phyloP scores from a whole-genome alignment of 2,329 filamentous ascomycete genomes.

The Xylariaceae sp. region DNA sequence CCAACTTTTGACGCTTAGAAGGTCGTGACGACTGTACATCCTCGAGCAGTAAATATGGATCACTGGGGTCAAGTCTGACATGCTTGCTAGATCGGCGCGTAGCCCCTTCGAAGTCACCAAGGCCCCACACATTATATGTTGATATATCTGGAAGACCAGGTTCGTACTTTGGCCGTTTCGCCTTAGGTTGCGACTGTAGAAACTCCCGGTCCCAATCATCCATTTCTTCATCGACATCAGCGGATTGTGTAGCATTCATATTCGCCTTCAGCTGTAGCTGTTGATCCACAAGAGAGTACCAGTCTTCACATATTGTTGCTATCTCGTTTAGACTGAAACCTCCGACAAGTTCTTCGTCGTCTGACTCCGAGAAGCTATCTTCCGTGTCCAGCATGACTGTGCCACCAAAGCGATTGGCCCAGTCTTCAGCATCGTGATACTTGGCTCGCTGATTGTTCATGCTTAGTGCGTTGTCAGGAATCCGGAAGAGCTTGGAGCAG shows the following conservation, averaged over 20 bases:
- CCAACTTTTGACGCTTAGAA: conserved; percentile 62
- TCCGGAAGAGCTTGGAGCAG: conserved; percentile 83
- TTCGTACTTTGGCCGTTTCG: conserved; percentile 65
- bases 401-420: conserved; percentile 54
- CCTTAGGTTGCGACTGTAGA: conserved; percentile 63
- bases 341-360: conserved; percentile 63
- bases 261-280: conserved; percentile 12
- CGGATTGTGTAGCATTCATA: conserved; percentile 35
- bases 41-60: conserved; percentile 85
- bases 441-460: conserved; percentile 56
- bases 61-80: conserved; percentile 84
- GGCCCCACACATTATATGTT: conserved; percentile 68
- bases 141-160: conserved; percentile 64
- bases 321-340: conserved; percentile 82
- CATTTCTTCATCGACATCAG: conserved; percentile 56
- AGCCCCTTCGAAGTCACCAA: conserved; percentile 80
- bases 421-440: conserved; percentile 57
- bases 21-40: conserved; percentile 70
- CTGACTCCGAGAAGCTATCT: conserved; percentile 51
- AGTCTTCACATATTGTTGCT: conserved; percentile 84
- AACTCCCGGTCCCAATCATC: conserved; percentile 71
- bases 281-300: conserved; percentile 61
- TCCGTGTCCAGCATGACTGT: conserved; percentile 47
- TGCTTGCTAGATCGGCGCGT: conserved; percentile 77
- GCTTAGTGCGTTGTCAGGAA: conserved; percentile 64